Base-by-base conservation (phyloP, 1,284 basidiomycete genomes). In the Ustanciosporium gigantosporum region DNA sequence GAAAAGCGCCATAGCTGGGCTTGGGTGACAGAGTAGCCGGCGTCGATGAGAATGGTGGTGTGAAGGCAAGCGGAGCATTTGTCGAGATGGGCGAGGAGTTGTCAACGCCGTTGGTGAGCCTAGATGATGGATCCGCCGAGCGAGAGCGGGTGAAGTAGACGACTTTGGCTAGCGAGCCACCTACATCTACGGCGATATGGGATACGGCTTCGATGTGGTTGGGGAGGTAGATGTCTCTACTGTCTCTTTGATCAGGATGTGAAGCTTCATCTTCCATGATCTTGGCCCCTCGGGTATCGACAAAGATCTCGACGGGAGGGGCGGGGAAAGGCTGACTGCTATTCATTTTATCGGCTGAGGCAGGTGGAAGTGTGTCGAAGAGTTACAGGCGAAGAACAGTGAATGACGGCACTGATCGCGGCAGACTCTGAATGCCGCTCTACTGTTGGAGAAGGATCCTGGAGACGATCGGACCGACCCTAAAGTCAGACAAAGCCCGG, bases 141-240 rank as follows among this genome's bases (percentile, higher is more conserved):
- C 55, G 55, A 14, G 62, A 55, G 19, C 59, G 87, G 45, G 89
- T 87, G 79, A 98, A 98, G 81, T 97, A 99, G 70, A 97, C 91
- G 47, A 99, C 90, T 80, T 99, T 99, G 56, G 94, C 94, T 13
- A 99, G 82, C 4, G 93, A 97, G 25, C 94, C 94, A 29, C 95
- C 94, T 73, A 98, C 71, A 39, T 77, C 75, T 16, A 77, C 60
- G 27, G 75, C 75, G 29, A 77, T 77, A 21, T 77, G 74, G 14
- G 72, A 74, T n/a, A 77, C 73, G 20, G 61, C 51, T 39, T 77
- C 75, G 42, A 70, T 51, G 36, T 76, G 70, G 40, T 77, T 77
- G 32, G 75, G 75, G 21, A 77, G 51, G 49, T 76, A 77, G 43
- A 77, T 77, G 47, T 75, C 75, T 13, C 73, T 51, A 24, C 66